Conservation (phyloP, 2,329 filamentous ascomycete species). For the Penicillium sp. region DNA sequence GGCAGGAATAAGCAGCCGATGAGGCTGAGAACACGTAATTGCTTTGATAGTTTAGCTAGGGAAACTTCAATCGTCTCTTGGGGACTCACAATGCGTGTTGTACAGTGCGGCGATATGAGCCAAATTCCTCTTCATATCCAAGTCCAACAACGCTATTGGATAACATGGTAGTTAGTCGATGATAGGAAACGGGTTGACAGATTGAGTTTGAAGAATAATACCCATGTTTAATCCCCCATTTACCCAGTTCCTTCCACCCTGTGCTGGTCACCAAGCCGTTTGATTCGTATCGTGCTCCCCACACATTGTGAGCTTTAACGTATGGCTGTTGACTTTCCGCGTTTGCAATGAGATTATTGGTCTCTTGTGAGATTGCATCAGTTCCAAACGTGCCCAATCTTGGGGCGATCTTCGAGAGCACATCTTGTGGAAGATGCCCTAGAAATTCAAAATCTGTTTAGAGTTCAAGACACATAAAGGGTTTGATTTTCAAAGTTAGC, state of each 20-base stretch:
- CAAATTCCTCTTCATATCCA: conserved; percentile 34
- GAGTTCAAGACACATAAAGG: not conserved
- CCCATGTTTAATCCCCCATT: conserved; percentile 38
- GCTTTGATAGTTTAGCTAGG: conserved; percentile 14
- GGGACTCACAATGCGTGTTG: conserved; percentile 36
- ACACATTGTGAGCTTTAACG: conserved; percentile 35
- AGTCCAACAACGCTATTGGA: conserved; percentile 32
- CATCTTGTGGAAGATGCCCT: conserved; percentile 29
- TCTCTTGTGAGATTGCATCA: conserved; percentile 30
- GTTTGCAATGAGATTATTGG: conserved; percentile 31
- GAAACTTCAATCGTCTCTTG: not conserved
- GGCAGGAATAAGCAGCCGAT: conserved; percentile 36
- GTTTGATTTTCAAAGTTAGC: not conserved
- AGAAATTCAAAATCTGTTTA: not conserved
- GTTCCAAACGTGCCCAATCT: conserved; percentile 26
- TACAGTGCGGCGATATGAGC: conserved; percentile 32
- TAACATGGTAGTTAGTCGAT: not conserved
- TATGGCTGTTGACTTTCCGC: conserved; percentile 35
- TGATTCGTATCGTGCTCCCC: conserved; percentile 32
- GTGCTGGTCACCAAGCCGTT: conserved; percentile 33
- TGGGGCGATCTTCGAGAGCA: conserved; percentile 15
- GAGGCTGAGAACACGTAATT: conserved; percentile 37
- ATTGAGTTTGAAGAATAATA: conserved; percentile 6
- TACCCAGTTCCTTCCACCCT: conserved; percentile 37
- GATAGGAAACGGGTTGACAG: not conserved